Percentiles rank a stretch among this genome's conserved stretches.
These are phyloP conservation scores for Penicillium sp. DNA, from an alignment of 2,329 filamentous ascomycete species.

Conservation along the genomic window DNA sequence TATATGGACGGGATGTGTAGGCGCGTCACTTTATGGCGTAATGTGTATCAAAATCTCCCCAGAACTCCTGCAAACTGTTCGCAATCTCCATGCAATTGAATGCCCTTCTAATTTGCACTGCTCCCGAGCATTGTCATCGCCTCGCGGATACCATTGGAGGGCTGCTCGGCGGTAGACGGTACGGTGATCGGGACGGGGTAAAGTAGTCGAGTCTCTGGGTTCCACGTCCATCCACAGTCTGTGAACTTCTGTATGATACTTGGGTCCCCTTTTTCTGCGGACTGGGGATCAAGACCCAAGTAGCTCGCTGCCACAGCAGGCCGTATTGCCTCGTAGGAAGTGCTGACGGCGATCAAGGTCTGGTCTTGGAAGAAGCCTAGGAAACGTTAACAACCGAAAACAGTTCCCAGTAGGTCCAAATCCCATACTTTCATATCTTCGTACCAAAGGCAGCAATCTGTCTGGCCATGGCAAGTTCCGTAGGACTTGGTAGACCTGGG, in stretches of 20 bases:
- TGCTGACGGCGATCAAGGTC: slow-evolving; percentile 36
- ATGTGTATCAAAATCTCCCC: background rate
- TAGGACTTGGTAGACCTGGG: slow-evolving; percentile 34
- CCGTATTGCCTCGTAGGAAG: slow-evolving; percentile 39
- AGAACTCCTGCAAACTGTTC: slow-evolving; percentile 8
- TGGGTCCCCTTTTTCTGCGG: slow-evolving; percentile 25
- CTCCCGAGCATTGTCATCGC: slow-evolving; percentile 33
- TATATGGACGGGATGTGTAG: slow-evolving; percentile 1
- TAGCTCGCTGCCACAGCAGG: slow-evolving; percentile 34
- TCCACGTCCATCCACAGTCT: slow-evolving; percentile 38
- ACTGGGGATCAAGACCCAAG: slow-evolving; percentile 31
- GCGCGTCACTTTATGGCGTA: background rate
- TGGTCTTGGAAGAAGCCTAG: slow-evolving; percentile 38
- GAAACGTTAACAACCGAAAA: background rate
- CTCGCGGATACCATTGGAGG: slow-evolving; percentile 29
- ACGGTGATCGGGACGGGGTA: slow-evolving; percentile 29
- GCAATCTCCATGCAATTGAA: background rate
- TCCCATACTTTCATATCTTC: slow-evolving; percentile 34
- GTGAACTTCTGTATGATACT: slow-evolving; percentile 32
- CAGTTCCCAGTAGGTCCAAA: background rate
- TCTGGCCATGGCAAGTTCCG: slow-evolving; percentile 34
- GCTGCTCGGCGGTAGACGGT: slow-evolving; percentile 7
- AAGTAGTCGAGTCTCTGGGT: slow-evolving; percentile 32
- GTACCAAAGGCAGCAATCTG: slow-evolving; percentile 27
- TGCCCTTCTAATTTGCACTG: slow-evolving; percentile 20